Base-by-base conservation (phyloP, 768 basidiomycete species). In the Rhodosporidiobolus sp. region DNA sequence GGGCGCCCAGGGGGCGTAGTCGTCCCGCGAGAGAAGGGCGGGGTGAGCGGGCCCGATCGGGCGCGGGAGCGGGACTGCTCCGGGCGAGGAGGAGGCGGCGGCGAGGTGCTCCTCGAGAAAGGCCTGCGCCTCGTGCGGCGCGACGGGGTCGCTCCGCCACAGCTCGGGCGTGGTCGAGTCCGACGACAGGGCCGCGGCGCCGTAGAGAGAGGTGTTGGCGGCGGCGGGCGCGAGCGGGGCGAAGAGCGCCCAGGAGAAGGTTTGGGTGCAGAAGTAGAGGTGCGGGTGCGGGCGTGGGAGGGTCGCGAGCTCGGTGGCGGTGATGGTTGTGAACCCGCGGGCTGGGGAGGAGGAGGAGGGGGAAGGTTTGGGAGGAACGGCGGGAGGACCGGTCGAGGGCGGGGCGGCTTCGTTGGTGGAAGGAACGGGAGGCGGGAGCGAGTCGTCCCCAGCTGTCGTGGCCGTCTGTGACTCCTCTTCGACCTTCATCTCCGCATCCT, bases 191-290 rank as follows among this genome's bases (percentile, higher is more conserved):
- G 17, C 22, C 26, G 32, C 4, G 8, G 22, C 1, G 45, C 16
- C 17, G 22, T 16, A 45, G 52, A 32, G 16, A 38, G 57, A 43
- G 58, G 58, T 45, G 3, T 30, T 11, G 19, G 43, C 26, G 10
- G 43, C 10, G 28, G 1, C 4, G 55, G 35, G 28, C 0, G 53
- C 35, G 14, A 68, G 19, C 1, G 54, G 58, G 22, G 50, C 48
- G n/a, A 64, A 61, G 46, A 75, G 63, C 8, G 28, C 50, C 73
- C 73, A 75, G 53, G 66, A 61, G 53, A 65, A 60, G n/a, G 73
- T 75, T 14, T 3, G 0, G 32, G n/a, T 58, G 46, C 66, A 70
- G 73, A 68, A 75, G 66, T 56, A 70, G 58, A 69, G 61, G 53
- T 55, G 24, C 1, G 65, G 73, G 55, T 75, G 73, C 7, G 73